Base-by-base conservation (phyloP, 805 yeast genomes). In the Yarrowia hollandica region DNA sequence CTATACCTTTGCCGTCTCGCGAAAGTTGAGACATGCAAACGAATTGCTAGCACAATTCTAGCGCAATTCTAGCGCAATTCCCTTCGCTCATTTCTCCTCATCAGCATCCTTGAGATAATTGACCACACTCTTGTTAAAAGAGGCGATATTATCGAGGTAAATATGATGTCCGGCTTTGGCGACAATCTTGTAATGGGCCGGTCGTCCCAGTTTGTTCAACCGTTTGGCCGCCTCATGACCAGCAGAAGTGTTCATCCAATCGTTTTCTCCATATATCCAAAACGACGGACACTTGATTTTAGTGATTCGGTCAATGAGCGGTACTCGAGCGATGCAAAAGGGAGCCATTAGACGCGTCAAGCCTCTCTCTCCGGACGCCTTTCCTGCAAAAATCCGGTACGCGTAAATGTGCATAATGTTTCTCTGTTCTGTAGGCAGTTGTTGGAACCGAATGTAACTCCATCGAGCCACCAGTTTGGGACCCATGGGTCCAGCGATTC, bases 281-380 rank as follows among this genome's bases (percentile, higher is more conserved):
- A 79, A 70, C 26, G 90, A 75, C 38, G 87, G 83, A 67, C 89
- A 82, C 8, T 78, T 72, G n/a, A 85, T 71, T 16, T 76, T 72
- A 26, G 79, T 71, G 12, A 86, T 76, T 22, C 86, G 70, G 46
- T 75, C 72, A 10, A 71, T 69, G 57, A 92, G 73, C 0, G 98
- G 96, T 64, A 79, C 74, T 62, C 97, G 77, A 0, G 97, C 96
- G 50, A 82, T 82, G 1, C 96, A 98, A 3, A 98, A 98, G 6
- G 97, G 96, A 0, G 89, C 90, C 26, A 92, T 74, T 16, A 90
- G 75, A 67, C 86, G 86, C 63, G 89, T 87, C 63, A 94, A 75
- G 76, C 91, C 85, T 69, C 92, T 92, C 72, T 92, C 99, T 5
- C 98, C 98, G 0, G 95, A 88, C 0, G 98, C 98, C 3, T 78